Base-by-base conservation (phyloP, 202 grass and related monocot species). In the Tripidium arundinaceum region DNA sequence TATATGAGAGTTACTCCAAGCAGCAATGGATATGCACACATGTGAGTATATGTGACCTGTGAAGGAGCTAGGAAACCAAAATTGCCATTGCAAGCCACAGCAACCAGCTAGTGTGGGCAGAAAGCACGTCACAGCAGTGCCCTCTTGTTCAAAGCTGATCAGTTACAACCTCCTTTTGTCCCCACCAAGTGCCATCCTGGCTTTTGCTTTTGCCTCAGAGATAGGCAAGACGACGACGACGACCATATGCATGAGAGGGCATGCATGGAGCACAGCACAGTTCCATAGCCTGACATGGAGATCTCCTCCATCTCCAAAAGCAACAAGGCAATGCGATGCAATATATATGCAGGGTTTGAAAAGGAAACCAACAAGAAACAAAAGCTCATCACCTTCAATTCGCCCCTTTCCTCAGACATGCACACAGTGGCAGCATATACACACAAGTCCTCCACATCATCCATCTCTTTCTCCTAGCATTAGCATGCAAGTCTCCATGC, bases 21-120 rank as follows among this genome's bases (percentile, higher is more conserved):
- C 57, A 33, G 19, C 74, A 33, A n/a, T 47, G 36, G 14, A 73
- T 11, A 19, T 57, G 71, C 72, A 66, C 52, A 10, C n/a, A 24
- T 24, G 50, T 55, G 50, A 54, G 19, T 57, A 22, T 7, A 6
- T 73, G 65, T 70, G 47, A 79, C 77, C 15, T 52, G 64, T 43
- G 65, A 43, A 41, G 4, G 10, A 79, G 65, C 28, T 77, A 77
- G 73, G 46, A 52, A 60, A 60, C 57, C 5, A 27, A 77, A 25
- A 10, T 28, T 86, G 49, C 74, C 68, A 68, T 86, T 82, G 79
- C 68, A 77, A 68, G 61, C 79, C 72, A 68, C 83, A 73, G 27
- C 79, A 86, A 79, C n/a, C 49, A 83, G 54, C 87, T 79, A 79
- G 74, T 79, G 87, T 86, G 79, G 87, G 83, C 74, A 83, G 79